Conservation (phyloP, 2,329 filamentous ascomycete genomes). For the Aspergillus sp. region DNA sequence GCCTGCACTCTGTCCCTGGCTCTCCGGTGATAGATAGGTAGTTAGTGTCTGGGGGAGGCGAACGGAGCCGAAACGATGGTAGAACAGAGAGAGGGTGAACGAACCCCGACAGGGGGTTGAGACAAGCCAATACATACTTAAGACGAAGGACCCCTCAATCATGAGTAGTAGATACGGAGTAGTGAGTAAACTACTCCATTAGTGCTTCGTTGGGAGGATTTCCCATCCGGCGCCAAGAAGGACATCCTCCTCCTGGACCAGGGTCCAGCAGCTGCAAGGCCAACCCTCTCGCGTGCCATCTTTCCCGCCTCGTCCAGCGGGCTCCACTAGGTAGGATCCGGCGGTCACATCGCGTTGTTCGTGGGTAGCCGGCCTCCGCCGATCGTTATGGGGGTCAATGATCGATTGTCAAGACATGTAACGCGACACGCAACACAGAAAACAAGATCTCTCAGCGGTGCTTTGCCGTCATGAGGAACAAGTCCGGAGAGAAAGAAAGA, state of each 20-base stretch:
- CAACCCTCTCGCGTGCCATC: slow-evolving; percentile 16
- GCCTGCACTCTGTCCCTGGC: background rate
- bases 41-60: background rate
- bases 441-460: too few species aligned
- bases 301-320: slow-evolving; percentile 9
- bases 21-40: background rate
- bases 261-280: background rate
- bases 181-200: background rate
- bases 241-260: too few species aligned
- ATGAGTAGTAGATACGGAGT: background rate
- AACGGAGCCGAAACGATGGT: background rate
- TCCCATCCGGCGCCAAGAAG: background rate
- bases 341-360: background rate
- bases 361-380: too few species aligned
- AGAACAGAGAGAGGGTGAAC: background rate
- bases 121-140: background rate
- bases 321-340: slow-evolving; percentile 1
- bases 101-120: background rate
- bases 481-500: too few species aligned
- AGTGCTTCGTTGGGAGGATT: background rate
- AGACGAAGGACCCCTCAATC: background rate
- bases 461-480: too few species aligned
- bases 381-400: too few species aligned
- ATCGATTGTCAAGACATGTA: too few species aligned
- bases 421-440: too few species aligned